Conservation (phyloP, 805 yeast species). For the Debaryomyces tyrocola region DNA sequence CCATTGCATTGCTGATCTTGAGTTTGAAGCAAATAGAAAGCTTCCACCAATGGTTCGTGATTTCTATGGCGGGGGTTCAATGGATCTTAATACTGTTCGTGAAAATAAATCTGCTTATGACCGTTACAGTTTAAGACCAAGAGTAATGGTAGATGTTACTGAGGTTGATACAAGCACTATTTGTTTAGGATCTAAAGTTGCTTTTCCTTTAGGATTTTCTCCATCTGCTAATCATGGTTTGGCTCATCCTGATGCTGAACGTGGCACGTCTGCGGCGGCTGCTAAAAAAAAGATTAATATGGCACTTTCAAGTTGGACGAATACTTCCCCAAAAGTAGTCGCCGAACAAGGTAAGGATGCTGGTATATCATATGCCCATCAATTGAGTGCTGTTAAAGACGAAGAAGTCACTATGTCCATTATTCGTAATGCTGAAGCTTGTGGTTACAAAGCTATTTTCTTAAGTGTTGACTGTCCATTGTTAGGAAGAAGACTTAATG, state of each 20-base stretch:
- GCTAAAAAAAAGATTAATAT: slow-evolving; percentile 11
- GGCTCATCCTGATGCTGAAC: slow-evolving; percentile 30
- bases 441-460: slow-evolving; percentile 31
- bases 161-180: slow-evolving; percentile 16
- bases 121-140: slow-evolving; percentile 21
- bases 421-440: background rate
- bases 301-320: background rate
- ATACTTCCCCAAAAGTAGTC: background rate
- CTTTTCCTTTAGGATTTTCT: slow-evolving; percentile 30
- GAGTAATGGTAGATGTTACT: slow-evolving; percentile 24
- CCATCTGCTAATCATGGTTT: slow-evolving; percentile 30
- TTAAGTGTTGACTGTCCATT: slow-evolving; percentile 35
- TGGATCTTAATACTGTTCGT: slow-evolving; percentile 19
- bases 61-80: slow-evolving; percentile 16
- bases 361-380: background rate
- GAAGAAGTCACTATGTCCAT: background rate
- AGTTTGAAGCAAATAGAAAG: too few species aligned
- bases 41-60: too few species aligned
- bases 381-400: background rate
- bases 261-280: slow-evolving; percentile 30
- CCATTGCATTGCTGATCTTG: too few species aligned
- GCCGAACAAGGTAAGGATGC: background rate
- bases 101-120: slow-evolving; percentile 24
- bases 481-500: slow-evolving; percentile 46
- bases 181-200: slow-evolving; percentile 18